Conservation (phyloP, 768 basidiomycete species). For the Rhodosporidiobolus sp. region DNA sequence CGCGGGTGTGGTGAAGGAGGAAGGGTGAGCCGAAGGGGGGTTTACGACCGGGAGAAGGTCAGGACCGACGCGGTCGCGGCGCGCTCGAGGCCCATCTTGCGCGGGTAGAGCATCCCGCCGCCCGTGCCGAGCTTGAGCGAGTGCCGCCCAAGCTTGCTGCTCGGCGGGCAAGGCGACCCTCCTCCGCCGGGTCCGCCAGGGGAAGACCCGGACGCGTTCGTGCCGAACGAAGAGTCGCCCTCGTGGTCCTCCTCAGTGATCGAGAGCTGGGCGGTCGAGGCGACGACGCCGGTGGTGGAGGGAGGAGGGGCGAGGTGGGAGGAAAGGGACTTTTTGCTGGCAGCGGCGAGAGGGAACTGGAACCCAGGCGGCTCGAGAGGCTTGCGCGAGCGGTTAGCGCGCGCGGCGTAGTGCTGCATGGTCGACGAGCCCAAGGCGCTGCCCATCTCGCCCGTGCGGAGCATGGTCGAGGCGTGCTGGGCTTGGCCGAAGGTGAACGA, state of each 20-base stretch:
- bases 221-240: slow-evolving; percentile 39
- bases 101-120: slow-evolving; percentile 8
- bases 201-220: slow-evolving; percentile 30
- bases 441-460: slow-evolving; percentile 5
- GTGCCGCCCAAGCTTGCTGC: slow-evolving; percentile 24
- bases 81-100: slow-evolving; percentile 15
- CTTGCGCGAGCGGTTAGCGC: neutral
- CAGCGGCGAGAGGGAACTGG: slow-evolving; percentile 20
- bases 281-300: neutral
- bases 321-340: neutral
- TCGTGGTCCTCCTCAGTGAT: slow-evolving; percentile 39
- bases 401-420: neutral
- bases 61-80: slow-evolving; percentile 19
- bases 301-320: neutral
- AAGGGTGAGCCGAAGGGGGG: too few relatives aligned
- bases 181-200: slow-evolving; percentile 19
- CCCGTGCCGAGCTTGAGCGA: slow-evolving; percentile 25
- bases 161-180: slow-evolving; percentile 34
- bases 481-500: slow-evolving; percentile 39
- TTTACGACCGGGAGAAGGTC: slow-evolving; percentile 3
- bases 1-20: neutral
- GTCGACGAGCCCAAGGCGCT: neutral
- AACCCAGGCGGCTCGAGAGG: slow-evolving; percentile 28
- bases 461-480: slow-evolving; percentile 25
- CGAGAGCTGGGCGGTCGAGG: slow-evolving; percentile 9